These are phyloP conservation scores for Fusarium gaditjirri DNA, from an alignment of 2,329 filamentous ascomycete species.

Conservation along the genomic window DNA sequence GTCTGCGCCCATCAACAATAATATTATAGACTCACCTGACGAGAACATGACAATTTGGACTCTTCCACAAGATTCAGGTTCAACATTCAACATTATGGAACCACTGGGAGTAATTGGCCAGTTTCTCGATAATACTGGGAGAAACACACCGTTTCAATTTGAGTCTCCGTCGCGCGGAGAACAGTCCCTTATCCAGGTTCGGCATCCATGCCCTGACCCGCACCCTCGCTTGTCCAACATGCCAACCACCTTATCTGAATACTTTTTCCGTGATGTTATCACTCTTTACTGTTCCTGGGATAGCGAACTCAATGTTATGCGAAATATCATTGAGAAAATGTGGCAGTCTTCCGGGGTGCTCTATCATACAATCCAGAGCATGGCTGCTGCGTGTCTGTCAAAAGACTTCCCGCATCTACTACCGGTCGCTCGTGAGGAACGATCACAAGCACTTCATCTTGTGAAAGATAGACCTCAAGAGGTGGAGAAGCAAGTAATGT, in stretches of 20 bases:
- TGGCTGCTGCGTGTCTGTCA: slow-evolving; percentile 7
- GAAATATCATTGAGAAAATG: not conserved
- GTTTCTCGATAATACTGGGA: rapidly evolving
- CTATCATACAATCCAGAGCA: slow-evolving; percentile 9
- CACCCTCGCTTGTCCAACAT: not conserved
- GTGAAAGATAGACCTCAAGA: not conserved
- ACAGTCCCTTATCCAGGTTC: not conserved
- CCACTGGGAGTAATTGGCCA: not conserved
- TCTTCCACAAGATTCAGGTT: not conserved
- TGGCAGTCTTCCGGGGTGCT: not conserved
- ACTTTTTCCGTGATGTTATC: not conserved
- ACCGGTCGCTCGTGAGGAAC: not conserved
- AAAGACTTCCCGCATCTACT: not conserved
- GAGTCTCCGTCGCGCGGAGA: not conserved
- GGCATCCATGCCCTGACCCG: not conserved
- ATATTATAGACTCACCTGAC: not conserved
- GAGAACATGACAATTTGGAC: not conserved
- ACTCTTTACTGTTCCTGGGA: slow-evolving; percentile 8
- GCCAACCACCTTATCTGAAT: not conserved
- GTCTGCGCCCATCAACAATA: not conserved
- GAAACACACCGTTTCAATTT: not conserved
- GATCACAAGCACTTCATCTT: not conserved
- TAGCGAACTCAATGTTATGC: slow-evolving; percentile 2
- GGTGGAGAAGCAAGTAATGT: not conserved
- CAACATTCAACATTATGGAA: not conserved